Percentiles rank a stretch among this genome's conserved stretches.
These are phyloP conservation scores for Pholiota adiposa DNA, from an alignment of 1,284 basidiomycete genomes.

Conservation along the genomic window DNA sequence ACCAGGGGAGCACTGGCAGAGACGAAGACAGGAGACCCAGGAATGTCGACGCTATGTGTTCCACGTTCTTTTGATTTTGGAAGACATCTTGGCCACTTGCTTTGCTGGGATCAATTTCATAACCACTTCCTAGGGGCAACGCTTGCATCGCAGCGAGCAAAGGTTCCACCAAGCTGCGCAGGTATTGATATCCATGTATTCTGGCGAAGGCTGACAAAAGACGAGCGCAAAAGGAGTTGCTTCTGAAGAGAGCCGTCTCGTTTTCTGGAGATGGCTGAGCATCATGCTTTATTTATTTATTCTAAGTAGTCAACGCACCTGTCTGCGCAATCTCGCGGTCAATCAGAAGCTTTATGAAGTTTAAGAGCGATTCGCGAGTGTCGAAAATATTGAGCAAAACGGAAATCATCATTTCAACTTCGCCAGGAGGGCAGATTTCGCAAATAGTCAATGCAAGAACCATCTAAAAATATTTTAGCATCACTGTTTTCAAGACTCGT, in stretches of 20 bases:
- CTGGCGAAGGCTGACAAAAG: slow-evolving; percentile 86
- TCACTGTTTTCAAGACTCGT: neutral
- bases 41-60: slow-evolving; percentile 78
- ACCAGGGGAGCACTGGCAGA: slow-evolving; percentile 76
- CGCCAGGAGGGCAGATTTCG: slow-evolving; percentile 78
- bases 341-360: slow-evolving; percentile 81
- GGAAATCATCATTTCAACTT: slow-evolving; percentile 84
- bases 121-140: slow-evolving; percentile 75
- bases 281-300: neutral
- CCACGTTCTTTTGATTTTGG: slow-evolving; percentile 75
- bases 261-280: slow-evolving; percentile 50
- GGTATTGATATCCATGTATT: slow-evolving; percentile 88
- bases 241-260: slow-evolving; percentile 82
- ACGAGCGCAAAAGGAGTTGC: slow-evolving; percentile 85
- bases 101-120: slow-evolving; percentile 80
- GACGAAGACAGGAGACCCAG: slow-evolving; percentile 79
- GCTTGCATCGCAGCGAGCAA: slow-evolving; percentile 75
- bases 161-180: slow-evolving; percentile 78
- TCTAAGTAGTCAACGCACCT: slow-evolving; percentile 42
- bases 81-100: slow-evolving; percentile 63
- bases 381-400: slow-evolving; percentile 90
- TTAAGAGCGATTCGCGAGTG: slow-evolving; percentile 73
- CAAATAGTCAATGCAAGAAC: slow-evolving; percentile 84
- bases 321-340: slow-evolving; percentile 83
- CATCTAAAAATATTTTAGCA: slow-evolving; percentile 48